These are phyloP conservation scores for Haplosporangium sp. DNA, from an alignment of 371 early-diverging fungal species.

Conservation along the genomic window DNA sequence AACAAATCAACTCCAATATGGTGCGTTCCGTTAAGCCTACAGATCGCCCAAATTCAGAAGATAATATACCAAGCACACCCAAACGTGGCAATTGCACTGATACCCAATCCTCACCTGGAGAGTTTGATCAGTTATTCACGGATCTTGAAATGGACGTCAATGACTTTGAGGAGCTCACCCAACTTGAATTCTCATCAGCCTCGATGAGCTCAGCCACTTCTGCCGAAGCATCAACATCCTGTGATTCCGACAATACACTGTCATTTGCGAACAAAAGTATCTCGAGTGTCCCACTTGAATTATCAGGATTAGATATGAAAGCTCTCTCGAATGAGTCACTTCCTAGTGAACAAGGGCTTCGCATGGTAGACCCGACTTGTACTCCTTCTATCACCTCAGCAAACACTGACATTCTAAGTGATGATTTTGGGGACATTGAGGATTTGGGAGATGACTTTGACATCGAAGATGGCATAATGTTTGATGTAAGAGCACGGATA, in stretches of 20 bases:
- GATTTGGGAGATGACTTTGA: constrained; percentile 43
- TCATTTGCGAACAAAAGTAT: not conserved
- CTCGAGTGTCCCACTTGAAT: not conserved
- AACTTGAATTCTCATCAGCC: constrained; percentile 24
- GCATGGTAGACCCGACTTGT: not conserved
- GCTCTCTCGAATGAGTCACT: not conserved
- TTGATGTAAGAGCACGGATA: constrained; percentile 8
- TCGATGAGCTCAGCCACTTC: constrained; percentile 13
- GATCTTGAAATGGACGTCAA: constrained; percentile 44
- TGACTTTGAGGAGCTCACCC: constrained; percentile 39
- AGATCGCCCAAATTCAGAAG: not conserved
- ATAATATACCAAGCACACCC: constrained; percentile 18
- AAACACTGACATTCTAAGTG: not conserved
- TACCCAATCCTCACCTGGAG: constrained; percentile 29
- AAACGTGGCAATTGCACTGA: constrained; percentile 3
- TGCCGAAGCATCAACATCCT: not conserved
- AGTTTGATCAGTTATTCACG: constrained; percentile 40
- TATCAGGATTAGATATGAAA: not conserved
- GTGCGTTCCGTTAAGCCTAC: not conserved
- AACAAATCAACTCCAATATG: constrained; percentile 41
- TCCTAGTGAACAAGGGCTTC: not conserved
- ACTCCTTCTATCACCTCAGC: not conserved
- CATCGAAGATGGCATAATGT: constrained; percentile 7
- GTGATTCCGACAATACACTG: not conserved
- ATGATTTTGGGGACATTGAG: constrained; percentile 22